Percentiles rank a stretch among this genome's conserved stretches.
Conservation (phyloP, 805 yeast species). For the Saccharomycopsis fibuligera region DNA sequence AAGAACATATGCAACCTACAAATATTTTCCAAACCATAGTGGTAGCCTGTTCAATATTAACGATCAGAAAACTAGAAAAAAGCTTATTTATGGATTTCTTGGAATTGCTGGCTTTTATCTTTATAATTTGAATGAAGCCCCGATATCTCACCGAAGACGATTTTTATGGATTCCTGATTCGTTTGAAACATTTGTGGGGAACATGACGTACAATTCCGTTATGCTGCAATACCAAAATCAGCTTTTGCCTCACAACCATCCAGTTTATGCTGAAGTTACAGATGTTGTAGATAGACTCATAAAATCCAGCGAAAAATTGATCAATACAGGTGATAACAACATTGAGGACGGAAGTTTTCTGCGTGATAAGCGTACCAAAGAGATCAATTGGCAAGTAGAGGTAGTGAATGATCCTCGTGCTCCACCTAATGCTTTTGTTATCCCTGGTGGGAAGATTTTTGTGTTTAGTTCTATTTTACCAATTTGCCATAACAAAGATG, state of each 20-base stretch:
- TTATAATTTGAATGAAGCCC: conserved; percentile 62
- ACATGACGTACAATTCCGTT: conserved; percentile 55
- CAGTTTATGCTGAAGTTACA: conserved; percentile 50
- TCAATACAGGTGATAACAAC: conserved; percentile 28
- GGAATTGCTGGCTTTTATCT: too few relatives aligned
- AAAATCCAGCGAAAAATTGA: conserved; percentile 42
- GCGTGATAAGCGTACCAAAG: conserved; percentile 30
- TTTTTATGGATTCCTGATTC: conserved; percentile 66
- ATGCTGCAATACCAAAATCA: conserved; percentile 44
- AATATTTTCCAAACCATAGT: too few relatives aligned
- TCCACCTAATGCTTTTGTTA: conserved; percentile 95
- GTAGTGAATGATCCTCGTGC: conserved; percentile 61
- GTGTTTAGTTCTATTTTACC: conserved; percentile 75
- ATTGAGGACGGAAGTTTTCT: conserved; percentile 4
- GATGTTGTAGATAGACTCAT: conserved; percentile 60
- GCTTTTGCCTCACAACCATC: conserved; percentile 59
- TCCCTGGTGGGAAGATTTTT: conserved; percentile 95
- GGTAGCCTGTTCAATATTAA: too few relatives aligned
- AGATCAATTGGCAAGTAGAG: conserved; percentile 68
- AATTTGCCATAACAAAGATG: conserved; percentile 77
- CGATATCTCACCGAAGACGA: conserved; percentile 67
- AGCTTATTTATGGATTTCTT: too few relatives aligned
- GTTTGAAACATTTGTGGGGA: conserved; percentile 59
- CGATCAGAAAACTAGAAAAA: too few relatives aligned
- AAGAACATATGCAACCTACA: too few relatives aligned